A percentile compares a stretch with the other conserved stretches of the same genome.
These are phyloP conservation scores for Fusarium solani-melongenae DNA, from an alignment of 2,329 filamentous ascomycete genomes.

Conservation along the genomic window DNA sequence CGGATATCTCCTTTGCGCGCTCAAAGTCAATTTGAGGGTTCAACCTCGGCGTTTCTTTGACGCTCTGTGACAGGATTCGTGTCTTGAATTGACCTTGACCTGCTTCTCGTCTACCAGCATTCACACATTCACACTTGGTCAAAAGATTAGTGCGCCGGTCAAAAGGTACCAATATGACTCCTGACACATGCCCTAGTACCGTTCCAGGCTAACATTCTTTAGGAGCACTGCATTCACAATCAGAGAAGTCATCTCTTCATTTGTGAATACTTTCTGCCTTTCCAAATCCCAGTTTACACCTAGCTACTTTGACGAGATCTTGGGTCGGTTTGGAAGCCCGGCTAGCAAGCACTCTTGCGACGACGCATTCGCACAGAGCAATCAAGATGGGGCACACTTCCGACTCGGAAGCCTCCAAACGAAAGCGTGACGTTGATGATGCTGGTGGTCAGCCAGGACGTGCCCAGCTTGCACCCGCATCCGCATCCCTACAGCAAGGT, in stretches of 20 bases:
- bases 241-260: not conserved
- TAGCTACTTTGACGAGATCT: not conserved
- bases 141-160: not conserved
- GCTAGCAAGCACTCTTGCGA: not conserved
- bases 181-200: not conserved
- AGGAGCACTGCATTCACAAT: not conserved
- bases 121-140: constrained; percentile 11
- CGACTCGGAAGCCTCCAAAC: constrained; percentile 57
- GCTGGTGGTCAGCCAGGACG: constrained; percentile 50
- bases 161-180: not conserved
- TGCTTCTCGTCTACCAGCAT: constrained; percentile 3
- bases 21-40: constrained; percentile 12
- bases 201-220: not conserved
- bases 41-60: constrained; percentile 13
- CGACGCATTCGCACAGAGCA: not conserved
- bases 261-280: not conserved
- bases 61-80: not conserved
- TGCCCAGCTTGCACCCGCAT: constrained; percentile 55
- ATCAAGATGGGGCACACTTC: constrained; percentile 55
- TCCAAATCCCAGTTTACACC: not conserved
- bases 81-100: not conserved
- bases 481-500: constrained; percentile 55
- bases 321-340: not conserved
- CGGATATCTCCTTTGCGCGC: not conserved
- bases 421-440: constrained; percentile 61